Evolutionary conservation across 139 green algal genomes (phyloP).

Genomic region (Tetradesmus lagerheimii): DNA sequence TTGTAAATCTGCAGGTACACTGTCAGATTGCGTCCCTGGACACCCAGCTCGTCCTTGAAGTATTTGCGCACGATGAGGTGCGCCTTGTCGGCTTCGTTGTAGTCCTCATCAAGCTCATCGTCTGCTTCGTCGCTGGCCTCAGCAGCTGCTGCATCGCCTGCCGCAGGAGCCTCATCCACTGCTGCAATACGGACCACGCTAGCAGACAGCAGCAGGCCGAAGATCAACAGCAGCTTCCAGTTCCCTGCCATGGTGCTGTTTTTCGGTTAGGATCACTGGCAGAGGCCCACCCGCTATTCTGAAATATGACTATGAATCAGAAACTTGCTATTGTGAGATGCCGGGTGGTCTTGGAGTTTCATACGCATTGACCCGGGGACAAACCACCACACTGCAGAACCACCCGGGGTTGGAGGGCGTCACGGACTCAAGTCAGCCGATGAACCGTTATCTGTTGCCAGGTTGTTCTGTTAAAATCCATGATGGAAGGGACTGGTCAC

Average conservation of each 20-base stretch:
- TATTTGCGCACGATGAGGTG: constrained; percentile 57
- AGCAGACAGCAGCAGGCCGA: constrained; percentile 29
- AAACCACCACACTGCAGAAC: background rate
- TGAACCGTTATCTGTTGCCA: background rate
- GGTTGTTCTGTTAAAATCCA: too few species aligned
- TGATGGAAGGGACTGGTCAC: too few species aligned
- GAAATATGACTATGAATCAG: background rate
- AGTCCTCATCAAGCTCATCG: constrained; percentile 56
- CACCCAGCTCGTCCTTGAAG: constrained; percentile 55
- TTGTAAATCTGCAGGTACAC: constrained; percentile 59
- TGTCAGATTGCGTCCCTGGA: constrained; percentile 61
- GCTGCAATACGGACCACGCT: background rate
- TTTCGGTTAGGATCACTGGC: background rate
- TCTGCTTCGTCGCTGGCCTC: constrained; percentile 35
- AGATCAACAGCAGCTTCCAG: constrained; percentile 30
- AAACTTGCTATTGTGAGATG: background rate
- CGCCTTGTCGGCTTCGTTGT: constrained; percentile 53
- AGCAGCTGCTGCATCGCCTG: background rate
- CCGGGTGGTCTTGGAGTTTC: background rate
- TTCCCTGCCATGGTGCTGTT: background rate
- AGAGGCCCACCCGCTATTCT: background rate
- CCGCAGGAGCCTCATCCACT: constrained; percentile 16
- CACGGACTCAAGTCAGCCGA: background rate
- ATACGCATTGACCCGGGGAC: background rate
- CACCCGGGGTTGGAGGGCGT: background rate